Evolutionary conservation across 306 rosid genomes (phyloP).

Genomic region (Cyamopsis tetragonoloba): DNA sequence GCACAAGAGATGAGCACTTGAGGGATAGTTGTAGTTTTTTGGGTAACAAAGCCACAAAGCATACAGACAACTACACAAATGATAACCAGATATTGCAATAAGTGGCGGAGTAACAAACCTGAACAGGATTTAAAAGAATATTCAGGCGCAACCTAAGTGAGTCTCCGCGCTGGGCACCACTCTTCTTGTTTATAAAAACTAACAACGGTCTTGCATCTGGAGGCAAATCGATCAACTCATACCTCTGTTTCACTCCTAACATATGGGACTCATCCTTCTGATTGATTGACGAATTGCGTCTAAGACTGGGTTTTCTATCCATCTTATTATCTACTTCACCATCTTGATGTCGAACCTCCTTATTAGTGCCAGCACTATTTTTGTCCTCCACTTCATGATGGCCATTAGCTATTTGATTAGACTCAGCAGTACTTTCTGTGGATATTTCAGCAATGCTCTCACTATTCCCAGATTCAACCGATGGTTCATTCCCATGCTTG

Average conservation of each 20-base stretch:
- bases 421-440: slow-evolving; percentile 69
- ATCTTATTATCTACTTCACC: slow-evolving; percentile 45
- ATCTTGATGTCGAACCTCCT: slow-evolving; percentile 59
- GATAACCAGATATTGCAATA: slow-evolving; percentile 20
- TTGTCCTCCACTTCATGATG: slow-evolving; percentile 59
- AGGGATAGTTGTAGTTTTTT: not conserved
- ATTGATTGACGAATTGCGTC: slow-evolving; percentile 48
- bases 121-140: slow-evolving; percentile 83
- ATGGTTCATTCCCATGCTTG: slow-evolving; percentile 63
- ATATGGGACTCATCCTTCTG: slow-evolving; percentile 65
- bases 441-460: slow-evolving; percentile 55
- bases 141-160: slow-evolving; percentile 77
- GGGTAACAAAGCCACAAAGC: not conserved
- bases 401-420: slow-evolving; percentile 51
- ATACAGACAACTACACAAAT: slow-evolving; percentile 8
- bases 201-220: slow-evolving; percentile 89
- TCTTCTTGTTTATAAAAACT: slow-evolving; percentile 95
- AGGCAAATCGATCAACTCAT: slow-evolving; percentile 77
- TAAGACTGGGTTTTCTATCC: slow-evolving; percentile 53
- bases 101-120: slow-evolving; percentile 57
- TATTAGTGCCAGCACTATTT: slow-evolving; percentile 39
- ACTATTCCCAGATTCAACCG: slow-evolving; percentile 57
- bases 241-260: slow-evolving; percentile 57
- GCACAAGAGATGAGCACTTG: not conserved
- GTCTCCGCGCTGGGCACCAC: slow-evolving; percentile 99